Percentiles rank a stretch among this genome's conserved stretches.
Evolutionary conservation across 192 early-diverging fungal species (phyloP).

Genomic region (Podila epicladia): DNA sequence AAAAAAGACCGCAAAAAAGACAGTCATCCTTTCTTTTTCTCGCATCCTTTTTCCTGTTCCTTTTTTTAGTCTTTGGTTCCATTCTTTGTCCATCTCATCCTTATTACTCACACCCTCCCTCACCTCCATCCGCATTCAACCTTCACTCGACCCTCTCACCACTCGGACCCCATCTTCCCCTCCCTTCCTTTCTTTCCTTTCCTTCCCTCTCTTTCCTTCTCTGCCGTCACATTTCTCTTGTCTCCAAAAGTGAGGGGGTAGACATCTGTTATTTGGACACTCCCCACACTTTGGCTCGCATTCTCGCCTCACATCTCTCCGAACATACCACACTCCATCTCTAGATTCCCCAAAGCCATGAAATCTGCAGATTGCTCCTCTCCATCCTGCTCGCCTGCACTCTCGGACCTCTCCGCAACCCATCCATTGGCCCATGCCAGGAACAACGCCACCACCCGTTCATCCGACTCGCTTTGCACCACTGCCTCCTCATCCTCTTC

Average conservation of each 20-base stretch:
- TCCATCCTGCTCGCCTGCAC: slow-evolving; percentile 5
- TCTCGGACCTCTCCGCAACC: not conserved
- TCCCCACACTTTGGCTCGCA: slow-evolving; percentile 1
- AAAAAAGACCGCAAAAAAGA: not conserved
- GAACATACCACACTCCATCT: not conserved
- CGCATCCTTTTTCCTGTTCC: not conserved
- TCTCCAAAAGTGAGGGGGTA: not conserved
- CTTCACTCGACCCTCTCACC: not conserved
- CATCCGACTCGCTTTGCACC: slow-evolving; percentile 1
- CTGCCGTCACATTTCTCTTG: not conserved
- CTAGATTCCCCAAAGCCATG: not conserved
- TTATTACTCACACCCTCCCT: slow-evolving; percentile 5
- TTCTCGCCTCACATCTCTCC: not conserved
- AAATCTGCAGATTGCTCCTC: not conserved
- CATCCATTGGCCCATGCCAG: not conserved
- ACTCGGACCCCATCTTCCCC: not conserved
- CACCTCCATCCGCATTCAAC: slow-evolving; percentile 8
- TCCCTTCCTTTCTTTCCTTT: not conserved
- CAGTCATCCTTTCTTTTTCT: not conserved
- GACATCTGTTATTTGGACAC: not conserved
- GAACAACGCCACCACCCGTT: not conserved
- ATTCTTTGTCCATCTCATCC: slow-evolving; percentile 11
- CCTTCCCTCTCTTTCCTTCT: not conserved
- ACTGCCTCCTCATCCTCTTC: slow-evolving; percentile 1
- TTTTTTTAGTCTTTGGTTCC: not conserved